Conservation (phyloP, 768 basidiomycete genomes). For the Dentipellis sp. region DNA sequence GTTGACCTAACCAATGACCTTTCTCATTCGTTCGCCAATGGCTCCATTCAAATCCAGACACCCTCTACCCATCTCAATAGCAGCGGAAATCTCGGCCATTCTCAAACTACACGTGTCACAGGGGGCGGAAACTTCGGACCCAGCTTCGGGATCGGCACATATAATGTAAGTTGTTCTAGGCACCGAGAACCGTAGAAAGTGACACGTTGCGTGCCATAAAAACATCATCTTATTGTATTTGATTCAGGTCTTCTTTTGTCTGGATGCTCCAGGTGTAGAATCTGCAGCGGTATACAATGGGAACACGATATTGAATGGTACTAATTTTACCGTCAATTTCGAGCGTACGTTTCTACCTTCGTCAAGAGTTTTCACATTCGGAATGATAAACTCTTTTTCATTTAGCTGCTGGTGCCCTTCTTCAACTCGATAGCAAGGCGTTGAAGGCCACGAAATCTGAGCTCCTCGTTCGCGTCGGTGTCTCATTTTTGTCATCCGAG, state of each 20-base stretch:
- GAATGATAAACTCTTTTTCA: too few species aligned
- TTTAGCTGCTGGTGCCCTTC: background rate
- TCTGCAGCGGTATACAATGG: background rate
- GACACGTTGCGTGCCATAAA: too few species aligned
- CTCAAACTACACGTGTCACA: background rate
- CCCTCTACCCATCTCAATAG: too few species aligned
- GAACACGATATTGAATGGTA: background rate
- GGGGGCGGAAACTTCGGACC: background rate
- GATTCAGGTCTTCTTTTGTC: background rate
- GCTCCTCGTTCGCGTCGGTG: slow-evolving; percentile 51
- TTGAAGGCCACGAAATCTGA: slow-evolving; percentile 20
- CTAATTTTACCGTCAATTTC: background rate
- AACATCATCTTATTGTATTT: too few species aligned
- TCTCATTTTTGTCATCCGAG: slow-evolving; percentile 50
- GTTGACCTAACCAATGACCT: background rate
- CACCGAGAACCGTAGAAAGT: too few species aligned
- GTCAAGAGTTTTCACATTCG: too few species aligned
- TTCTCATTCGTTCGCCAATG: background rate
- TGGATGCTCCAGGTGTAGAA: background rate
- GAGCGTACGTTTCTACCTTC: background rate
- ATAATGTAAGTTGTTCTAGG: background rate
- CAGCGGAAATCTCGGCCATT: too few species aligned
- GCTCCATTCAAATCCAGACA: background rate
- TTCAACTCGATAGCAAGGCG: background rate
- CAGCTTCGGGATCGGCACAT: background rate